Percentiles rank a stretch among this genome's conserved stretches.
These are phyloP conservation scores for Phialophora chinensis DNA, from an alignment of 2,329 filamentous ascomycete species.

Conservation along the genomic window DNA sequence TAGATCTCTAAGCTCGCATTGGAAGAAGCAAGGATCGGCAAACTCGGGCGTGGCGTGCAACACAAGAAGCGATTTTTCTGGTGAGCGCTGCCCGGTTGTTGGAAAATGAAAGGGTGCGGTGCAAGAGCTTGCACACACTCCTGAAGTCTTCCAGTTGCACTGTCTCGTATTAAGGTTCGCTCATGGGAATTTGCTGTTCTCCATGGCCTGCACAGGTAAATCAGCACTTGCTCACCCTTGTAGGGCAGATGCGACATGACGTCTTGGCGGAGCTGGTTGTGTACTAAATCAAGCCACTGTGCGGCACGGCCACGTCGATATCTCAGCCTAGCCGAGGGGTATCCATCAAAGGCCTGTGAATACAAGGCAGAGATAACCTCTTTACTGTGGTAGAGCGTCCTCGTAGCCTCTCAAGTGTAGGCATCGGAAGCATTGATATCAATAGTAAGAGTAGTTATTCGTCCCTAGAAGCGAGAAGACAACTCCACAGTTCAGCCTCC, in stretches of 20 bases:
- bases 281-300: constrained; percentile 1
- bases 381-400: neutral
- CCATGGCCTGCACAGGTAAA: constrained; percentile 1
- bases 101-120: neutral
- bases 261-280: neutral
- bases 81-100: neutral
- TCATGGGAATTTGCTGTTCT: constrained; percentile 16
- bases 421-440: neutral
- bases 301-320: neutral
- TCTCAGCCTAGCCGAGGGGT: neutral
- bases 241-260: constrained; percentile 16
- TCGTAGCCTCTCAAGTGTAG: neutral
- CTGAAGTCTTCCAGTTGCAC: neutral
- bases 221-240: constrained; percentile 1
- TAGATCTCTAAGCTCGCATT: neutral
- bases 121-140: neutral
- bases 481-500: neutral
- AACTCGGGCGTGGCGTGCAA: neutral
- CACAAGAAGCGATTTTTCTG: neutral
- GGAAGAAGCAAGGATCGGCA: neutral
- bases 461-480: neutral
- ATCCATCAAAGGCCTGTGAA: neutral
- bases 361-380: neutral
- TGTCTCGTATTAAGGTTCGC: constrained; percentile 2
- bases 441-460: neutral